Evolutionary conservation across 371 early-diverging fungal genomes (phyloP).

Genomic region (Zychaea mexicana): DNA sequence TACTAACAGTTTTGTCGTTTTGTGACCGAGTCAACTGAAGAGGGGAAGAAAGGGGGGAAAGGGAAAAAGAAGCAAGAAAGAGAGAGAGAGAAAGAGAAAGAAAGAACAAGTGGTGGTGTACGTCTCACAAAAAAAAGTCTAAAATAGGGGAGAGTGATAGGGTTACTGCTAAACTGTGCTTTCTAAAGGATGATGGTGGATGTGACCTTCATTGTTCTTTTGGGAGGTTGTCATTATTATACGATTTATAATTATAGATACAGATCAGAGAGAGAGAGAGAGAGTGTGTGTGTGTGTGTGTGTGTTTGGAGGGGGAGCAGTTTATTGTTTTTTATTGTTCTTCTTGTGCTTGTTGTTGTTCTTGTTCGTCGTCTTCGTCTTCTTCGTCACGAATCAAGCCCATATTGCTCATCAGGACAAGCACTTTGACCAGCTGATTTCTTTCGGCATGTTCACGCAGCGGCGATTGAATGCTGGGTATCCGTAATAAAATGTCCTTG

Average conservation of each 20-base stretch:
- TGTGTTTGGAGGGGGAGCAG: too few relatives aligned
- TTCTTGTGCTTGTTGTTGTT: neutral
- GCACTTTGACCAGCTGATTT: conserved; percentile 24
- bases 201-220: too few relatives aligned
- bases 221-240: too few relatives aligned
- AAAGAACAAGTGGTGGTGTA: too few relatives aligned
- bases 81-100: conserved; percentile 10
- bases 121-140: conserved; percentile 1
- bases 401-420: conserved; percentile 33
- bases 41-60: neutral
- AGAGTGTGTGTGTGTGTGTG: too few relatives aligned
- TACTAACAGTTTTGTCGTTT: too few relatives aligned
- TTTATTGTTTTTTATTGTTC: conserved; percentile 12
- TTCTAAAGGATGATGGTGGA: too few relatives aligned
- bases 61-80: neutral
- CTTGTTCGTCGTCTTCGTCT: neutral
- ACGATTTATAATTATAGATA: too few relatives aligned
- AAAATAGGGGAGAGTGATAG: conserved; percentile 5
- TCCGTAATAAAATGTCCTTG: conserved; percentile 55
- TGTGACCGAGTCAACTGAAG: too few relatives aligned
- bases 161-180: too few relatives aligned
- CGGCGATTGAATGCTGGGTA: conserved; percentile 51
- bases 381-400: conserved; percentile 26
- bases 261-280: too few relatives aligned
- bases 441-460: conserved; percentile 46